Evolutionary conservation across 1,284 basidiomycete species (phyloP).

Genomic region (Trametes polyzona): DNA sequence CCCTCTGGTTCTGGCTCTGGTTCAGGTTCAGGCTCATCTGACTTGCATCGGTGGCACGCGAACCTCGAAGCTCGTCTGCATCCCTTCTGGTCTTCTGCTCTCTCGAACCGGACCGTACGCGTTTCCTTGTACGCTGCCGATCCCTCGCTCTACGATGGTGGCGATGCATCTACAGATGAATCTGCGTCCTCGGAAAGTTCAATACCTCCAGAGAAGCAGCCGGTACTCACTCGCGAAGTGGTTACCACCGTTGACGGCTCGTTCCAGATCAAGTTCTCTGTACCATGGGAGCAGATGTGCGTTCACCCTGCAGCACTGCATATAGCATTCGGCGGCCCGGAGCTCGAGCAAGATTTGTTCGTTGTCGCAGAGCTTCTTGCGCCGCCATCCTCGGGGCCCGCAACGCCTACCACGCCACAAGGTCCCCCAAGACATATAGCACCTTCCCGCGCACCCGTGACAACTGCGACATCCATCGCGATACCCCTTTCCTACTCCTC

Average conservation of each 20-base stretch:
- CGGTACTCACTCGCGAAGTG: constrained; percentile 54
- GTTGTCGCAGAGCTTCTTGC: constrained; percentile 59
- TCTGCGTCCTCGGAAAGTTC: constrained; percentile 31
- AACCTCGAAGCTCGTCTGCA: constrained; percentile 77
- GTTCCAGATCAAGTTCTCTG: constrained; percentile 63
- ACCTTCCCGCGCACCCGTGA: constrained; percentile 2
- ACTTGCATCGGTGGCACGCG: constrained; percentile 61
- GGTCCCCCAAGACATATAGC: constrained; percentile 26
- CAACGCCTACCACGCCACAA: constrained; percentile 27
- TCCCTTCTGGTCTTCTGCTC: constrained; percentile 77
- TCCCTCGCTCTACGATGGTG: constrained; percentile 28
- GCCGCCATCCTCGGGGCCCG: constrained; percentile 27
- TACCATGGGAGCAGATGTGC: constrained; percentile 73
- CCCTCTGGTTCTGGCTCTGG: background rate
- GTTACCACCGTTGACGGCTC: constrained; percentile 69
- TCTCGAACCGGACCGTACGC: constrained; percentile 61
- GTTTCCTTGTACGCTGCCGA: constrained; percentile 55
- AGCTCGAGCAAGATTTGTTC: constrained; percentile 58
- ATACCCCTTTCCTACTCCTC: constrained; percentile 60
- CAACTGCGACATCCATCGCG: constrained; percentile 38
- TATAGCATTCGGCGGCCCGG: constrained; percentile 58
- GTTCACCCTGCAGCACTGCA: constrained; percentile 59
- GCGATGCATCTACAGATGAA: constrained; percentile 16
- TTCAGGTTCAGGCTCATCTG: constrained; percentile 25
- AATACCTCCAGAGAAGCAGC: constrained; percentile 36